Evolutionary conservation across 1,139 yeast genomes (phyloP), one percentile per base, ranked within the genome.

Genomic region (Debaryomyces sp.): DNA sequence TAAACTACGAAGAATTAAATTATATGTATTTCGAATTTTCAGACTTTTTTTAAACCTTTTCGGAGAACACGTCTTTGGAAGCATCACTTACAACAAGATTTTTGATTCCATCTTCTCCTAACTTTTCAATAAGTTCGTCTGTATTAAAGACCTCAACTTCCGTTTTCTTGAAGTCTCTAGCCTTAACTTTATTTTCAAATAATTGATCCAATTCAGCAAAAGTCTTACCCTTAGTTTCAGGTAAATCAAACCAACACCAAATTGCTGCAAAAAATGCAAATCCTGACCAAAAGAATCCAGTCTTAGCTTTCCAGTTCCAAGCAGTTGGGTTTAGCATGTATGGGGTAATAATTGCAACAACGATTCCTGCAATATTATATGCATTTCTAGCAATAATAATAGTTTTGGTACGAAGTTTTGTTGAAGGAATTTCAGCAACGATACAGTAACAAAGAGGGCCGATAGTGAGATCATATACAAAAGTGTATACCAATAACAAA

Each of bases 391-490:
- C 80, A 51, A 82, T 61, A 53, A 80, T 78, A 50, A 84, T 77
- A 3, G 87, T 75, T 59, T 81, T 79, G 23, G 82, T 72, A 63
- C 86, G 75, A 53, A 84, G 67, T 57, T 75, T 73, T 4, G 84
- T 67, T 1, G 86, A 74, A 1, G 87, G 83, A 29, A 81, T 62
- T 59, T 84, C 89, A 1, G 83, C 76, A 45, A 81, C 82, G 50
- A 82, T 65, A 58, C 82, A 75, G 64, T 80, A 84, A 49, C 80
- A 72, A 47, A 82, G 67, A 4, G 89, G 88, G 10, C 89, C 89
- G 43, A 82, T 72, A 3, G 84, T 68, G 47, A 73, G 58, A 52
- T 81, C 83, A 57, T 81, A 84, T 24, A 74, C 68, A 48, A 78
- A 77, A 2, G 80, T 75, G 63, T 69, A 80, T 18, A 75, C 58